Conservation (phyloP, 257 asterid species). For the Echites panduratus region DNA sequence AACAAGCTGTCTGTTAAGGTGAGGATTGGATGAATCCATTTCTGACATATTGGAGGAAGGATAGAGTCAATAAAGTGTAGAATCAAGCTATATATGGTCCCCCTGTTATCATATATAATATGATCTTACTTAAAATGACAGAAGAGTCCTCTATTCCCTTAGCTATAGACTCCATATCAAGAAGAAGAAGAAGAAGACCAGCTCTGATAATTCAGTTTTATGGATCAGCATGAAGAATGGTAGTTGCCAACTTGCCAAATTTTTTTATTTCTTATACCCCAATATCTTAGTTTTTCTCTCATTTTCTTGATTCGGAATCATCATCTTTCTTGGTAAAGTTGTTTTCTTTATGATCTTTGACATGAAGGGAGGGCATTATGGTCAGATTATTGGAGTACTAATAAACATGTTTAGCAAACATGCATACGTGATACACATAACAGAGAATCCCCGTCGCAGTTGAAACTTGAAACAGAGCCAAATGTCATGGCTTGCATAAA, state of each 20-base stretch:
- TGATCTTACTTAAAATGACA: constrained; percentile 9
- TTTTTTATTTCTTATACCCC: neutral
- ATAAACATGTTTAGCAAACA: constrained; percentile 13
- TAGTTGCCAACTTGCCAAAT: constrained; percentile 15
- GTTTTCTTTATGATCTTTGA: neutral
- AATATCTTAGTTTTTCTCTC: neutral
- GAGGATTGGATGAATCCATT: constrained; percentile 49
- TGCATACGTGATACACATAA: constrained; percentile 14
- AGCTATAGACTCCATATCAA: neutral
- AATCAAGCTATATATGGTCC: constrained; percentile 48
- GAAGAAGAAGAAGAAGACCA: neutral
- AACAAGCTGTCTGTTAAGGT: constrained; percentile 36
- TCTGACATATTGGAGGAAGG: constrained; percentile 35
- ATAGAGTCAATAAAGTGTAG: constrained; percentile 37
- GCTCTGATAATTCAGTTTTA: neutral
- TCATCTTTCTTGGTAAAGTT: neutral
- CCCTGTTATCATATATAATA: constrained; percentile 17
- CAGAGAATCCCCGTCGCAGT: constrained; percentile 14
- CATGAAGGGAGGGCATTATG: neutral
- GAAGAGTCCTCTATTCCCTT: neutral
- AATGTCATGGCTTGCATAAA: constrained; percentile 19
- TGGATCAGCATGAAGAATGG: constrained; percentile 3
- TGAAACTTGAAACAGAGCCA: constrained; percentile 9
- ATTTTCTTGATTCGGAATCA: neutral
- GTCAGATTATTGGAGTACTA: neutral